phyloP scores from a whole-genome alignment of 129 eudicot genomes.

The Silybum marianum region DNA sequence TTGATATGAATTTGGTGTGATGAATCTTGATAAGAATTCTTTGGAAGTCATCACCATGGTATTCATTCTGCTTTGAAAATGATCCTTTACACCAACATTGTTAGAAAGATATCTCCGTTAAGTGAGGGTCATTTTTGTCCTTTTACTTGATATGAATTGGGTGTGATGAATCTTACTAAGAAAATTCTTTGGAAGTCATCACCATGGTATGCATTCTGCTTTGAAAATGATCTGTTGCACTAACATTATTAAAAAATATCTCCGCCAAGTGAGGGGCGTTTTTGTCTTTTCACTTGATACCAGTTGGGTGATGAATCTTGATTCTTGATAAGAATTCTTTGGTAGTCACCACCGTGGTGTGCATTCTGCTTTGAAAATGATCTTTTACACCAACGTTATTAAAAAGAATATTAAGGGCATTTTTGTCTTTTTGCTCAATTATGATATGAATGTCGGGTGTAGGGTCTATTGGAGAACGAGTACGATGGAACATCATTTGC shows the following conservation, averaged over 20 bases:
- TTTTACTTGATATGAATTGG: no score
- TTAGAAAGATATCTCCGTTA: not conserved
- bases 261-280: not conserved
- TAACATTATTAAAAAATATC: not conserved
- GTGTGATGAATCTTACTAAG: not conserved
- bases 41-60: not conserved
- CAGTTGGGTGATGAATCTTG: no score
- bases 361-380: no score
- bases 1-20: no score
- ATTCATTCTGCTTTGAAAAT: not conserved
- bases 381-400: no score
- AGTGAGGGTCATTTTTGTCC: not conserved
- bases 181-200: not conserved
- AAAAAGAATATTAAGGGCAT: not conserved
- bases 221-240: not conserved
- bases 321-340: no score
- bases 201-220: not conserved
- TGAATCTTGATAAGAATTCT: not conserved
- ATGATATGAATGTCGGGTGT: not conserved
- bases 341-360: no score
- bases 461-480: conserved; percentile 96
- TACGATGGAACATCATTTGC: conserved; percentile 66
- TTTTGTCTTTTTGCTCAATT: not conserved
- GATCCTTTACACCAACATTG: not conserved
- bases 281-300: no score